Evolutionary conservation across 2,329 filamentous ascomycete genomes (phyloP), one percentile per base, ranked within the genome.

Genomic region (Trichocomaceae sp.): DNA sequence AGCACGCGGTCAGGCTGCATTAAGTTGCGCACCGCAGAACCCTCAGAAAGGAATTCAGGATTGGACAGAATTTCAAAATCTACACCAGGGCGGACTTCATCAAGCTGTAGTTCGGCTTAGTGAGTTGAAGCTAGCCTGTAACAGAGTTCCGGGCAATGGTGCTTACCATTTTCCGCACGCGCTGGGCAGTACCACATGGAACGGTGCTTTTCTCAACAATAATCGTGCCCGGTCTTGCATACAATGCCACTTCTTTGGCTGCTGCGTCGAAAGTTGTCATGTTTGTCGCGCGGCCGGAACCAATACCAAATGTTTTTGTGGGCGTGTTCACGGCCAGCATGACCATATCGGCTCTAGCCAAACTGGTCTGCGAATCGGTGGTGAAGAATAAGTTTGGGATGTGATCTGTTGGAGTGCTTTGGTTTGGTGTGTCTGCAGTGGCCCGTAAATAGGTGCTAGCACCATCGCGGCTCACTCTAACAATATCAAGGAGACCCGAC

Each of bases 181-280:
- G 79, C 61, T 88, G 79, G 1, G 86, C 85, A 5, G 87, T 90
- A 58, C 84, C 77, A 67, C 85, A 88, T 2, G 88, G 88, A 23
- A 91, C 88, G 0, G 88, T 92, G 54, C 83, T 87, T 75, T 91
- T 92, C 74, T 91, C 87, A 19, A 91, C 87, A 50, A 92, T 82
- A 54, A 91, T 87, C 53, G 85, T 82, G 47, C 84, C 84, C 17
- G 79, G 75, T 29, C 79, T 82, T 2, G 87, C 85, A 58, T 84
- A 76, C 60, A 81, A 75, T 9, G 86, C 87, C 33, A 91, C 84
- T 54, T 82, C 81, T 50, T 79, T 77, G 1, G 83, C 83, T 5
- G 86, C 87, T 17, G 82, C 82, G 67, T 91, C 87, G 23, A 91
- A 81, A 10, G 83, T 82, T 1, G 82, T 82, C 74, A 91, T 82